Evolutionary conservation across 2,329 filamentous ascomycete species (phyloP).

Genomic region (Dothideomycetes sp.): DNA sequence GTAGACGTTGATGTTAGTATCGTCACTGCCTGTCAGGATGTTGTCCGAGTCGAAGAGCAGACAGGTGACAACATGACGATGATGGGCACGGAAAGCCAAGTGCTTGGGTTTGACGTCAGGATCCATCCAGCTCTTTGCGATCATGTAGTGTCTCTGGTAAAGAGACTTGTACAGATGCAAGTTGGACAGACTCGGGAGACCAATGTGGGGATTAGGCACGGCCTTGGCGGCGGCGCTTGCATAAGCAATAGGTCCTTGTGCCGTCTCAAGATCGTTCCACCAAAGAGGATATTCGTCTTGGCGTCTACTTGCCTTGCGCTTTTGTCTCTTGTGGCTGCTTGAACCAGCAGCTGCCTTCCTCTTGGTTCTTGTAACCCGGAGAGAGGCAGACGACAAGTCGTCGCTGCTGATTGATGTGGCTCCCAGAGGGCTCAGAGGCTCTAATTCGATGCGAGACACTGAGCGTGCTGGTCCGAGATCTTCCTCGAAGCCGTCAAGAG

Average conservation of each 20-base stretch:
- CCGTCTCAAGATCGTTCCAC: slow-evolving; percentile 41
- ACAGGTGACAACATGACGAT: slow-evolving; percentile 93
- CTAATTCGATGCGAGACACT: slow-evolving; percentile 18
- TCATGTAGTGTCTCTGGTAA: slow-evolving; percentile 85
- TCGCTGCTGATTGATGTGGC: slow-evolving; percentile 14
- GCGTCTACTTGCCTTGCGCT: slow-evolving; percentile 43
- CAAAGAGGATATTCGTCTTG: slow-evolving; percentile 35
- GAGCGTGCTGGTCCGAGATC: slow-evolving; percentile 52
- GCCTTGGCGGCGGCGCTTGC: slow-evolving; percentile 76
- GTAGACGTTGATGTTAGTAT: slow-evolving; percentile 96
- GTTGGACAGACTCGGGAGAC: slow-evolving; percentile 66
- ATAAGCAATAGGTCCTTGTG: slow-evolving; percentile 76
- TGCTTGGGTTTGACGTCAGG: slow-evolving; percentile 74
- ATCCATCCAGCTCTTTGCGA: slow-evolving; percentile 85
- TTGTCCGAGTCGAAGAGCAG: slow-evolving; percentile 97
- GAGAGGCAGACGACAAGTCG: slow-evolving; percentile 17
- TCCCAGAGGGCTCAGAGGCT: slow-evolving; percentile 4
- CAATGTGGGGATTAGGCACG: slow-evolving; percentile 72
- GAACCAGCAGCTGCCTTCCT: slow-evolving; percentile 30
- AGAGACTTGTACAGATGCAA: slow-evolving; percentile 94
- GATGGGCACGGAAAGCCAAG: slow-evolving; percentile 92
- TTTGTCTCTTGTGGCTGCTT: slow-evolving; percentile 44
- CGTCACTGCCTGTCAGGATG: slow-evolving; percentile 93
- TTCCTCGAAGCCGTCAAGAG: slow-evolving; percentile 60
- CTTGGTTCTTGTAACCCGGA: slow-evolving; percentile 27